Base-by-base conservation (phyloP, 2,329 filamentous ascomycete genomes). In the Cladobotryum protrusum region DNA sequence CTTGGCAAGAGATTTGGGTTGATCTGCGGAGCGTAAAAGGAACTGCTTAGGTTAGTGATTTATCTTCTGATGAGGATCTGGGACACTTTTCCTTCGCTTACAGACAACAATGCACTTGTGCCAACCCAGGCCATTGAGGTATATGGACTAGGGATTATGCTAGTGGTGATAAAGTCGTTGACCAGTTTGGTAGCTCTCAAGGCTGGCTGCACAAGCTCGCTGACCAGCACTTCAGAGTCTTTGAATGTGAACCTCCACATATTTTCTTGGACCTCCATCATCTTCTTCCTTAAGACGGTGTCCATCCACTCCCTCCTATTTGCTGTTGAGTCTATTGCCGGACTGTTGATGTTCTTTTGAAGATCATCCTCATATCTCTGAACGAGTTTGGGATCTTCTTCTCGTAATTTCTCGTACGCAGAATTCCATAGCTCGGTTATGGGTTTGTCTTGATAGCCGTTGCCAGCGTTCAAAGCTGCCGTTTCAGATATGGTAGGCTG, bases 401-500 rank as follows among this genome's bases (percentile, higher is more conserved):
- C 20, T 6, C 29, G 29, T 24, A 48, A 2, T 17, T 43, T 48
- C 32, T 48, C 46, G 18, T 48, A 48, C 18, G 46, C 46, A 3
- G 34, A 14, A 7, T 43, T 48, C 46, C 46, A 48, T 4, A 48
- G 39, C 18, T 46, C 44, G 15, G 2, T 14, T 46, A 46, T 46
- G 1, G 44, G 14, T 4, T 14, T 46, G 18, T 37, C n/a, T 12
- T 17, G 18, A 35, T 46, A 24, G 19, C 29, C 44, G 2, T 37
- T 19, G 12, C 12, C 32, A 8, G 32, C 13, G 32, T 18, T 48
- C 4, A 29, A 8, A 2, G 24, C 7, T 29, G 6, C 24, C 24
- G 24, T 29, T 8, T 29, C 4, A 29, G 24, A 29, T 29, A 8
- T 29, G 24, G 24, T 24, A 8, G 24, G 24, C 24, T 8, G 24